Conservation (phyloP, 2,329 filamentous ascomycete genomes). For the Trichoderma hamatum region DNA sequence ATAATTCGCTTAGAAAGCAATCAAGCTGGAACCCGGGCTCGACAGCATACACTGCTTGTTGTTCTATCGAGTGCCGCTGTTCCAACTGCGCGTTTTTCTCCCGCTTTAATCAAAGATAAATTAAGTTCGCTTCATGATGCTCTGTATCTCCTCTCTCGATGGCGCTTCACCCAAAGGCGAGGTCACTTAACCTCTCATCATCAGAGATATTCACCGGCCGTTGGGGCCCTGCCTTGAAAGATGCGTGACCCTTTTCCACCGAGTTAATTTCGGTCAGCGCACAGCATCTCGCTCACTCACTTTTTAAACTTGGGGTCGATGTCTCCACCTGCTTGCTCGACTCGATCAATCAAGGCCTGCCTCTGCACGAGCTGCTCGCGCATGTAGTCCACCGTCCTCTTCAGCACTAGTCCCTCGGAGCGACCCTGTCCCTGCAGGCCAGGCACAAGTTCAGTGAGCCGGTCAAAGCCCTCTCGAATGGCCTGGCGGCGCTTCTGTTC, state of each 20-base stretch:
- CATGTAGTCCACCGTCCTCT: conserved; percentile 69
- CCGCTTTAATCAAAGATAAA: not conserved
- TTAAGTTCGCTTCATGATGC: not conserved
- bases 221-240: not conserved
- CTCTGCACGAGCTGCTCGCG: conserved; percentile 62
- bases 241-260: not conserved
- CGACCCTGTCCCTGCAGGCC: conserved; percentile 81
- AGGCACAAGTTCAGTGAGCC: conserved; percentile 77
- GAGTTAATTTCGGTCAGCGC: not conserved
- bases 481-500: conserved; percentile 57
- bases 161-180: not conserved
- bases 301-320: conserved; percentile 54
- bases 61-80: not conserved
- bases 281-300: conserved; percentile 36
- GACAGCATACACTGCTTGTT: not conserved
- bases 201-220: not conserved
- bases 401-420: conserved; percentile 82
- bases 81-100: not conserved
- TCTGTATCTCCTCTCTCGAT: not conserved
- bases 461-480: conserved; percentile 83
- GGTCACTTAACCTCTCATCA: not conserved
- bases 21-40: not conserved
- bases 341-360: conserved; percentile 57
- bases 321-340: conserved; percentile 61
- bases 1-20: not conserved